phyloP scores from a whole-genome alignment of 768 basidiomycete genomes.

The Daedaleopsis sinensis region DNA sequence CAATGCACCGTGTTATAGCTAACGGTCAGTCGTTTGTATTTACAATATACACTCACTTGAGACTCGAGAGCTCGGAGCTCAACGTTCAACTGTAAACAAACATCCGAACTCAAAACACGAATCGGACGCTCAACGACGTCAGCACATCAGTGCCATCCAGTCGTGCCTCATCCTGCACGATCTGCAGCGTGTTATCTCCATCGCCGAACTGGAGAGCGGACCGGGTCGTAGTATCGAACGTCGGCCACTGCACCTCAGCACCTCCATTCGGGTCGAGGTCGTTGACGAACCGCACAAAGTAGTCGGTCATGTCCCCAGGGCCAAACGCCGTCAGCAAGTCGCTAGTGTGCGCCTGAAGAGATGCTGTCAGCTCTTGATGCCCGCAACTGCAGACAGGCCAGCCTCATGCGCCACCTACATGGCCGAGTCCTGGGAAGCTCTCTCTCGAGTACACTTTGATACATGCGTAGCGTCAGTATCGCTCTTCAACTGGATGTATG shows the following conservation, averaged over 20 bases:
- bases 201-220: background rate
- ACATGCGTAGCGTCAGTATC: background rate
- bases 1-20: too few species aligned
- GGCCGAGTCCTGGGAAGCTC: conserved; percentile 7
- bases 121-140: background rate
- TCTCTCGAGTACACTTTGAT: conserved; percentile 15
- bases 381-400: background rate
- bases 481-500: background rate
- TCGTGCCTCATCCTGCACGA: background rate
- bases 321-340: conserved; percentile 47
- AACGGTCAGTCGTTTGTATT: too few species aligned
- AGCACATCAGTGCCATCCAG: background rate
- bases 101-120: background rate
- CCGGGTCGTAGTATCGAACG: conserved; percentile 5
- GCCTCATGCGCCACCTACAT: conserved; percentile 1
- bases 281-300: conserved; percentile 47
- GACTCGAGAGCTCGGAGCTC: too few species aligned
- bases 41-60: too few species aligned
- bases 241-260: conserved; percentile 20
- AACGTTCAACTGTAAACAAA: too few species aligned
- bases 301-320: conserved; percentile 47
- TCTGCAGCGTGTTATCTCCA: background rate
- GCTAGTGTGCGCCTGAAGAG: conserved; percentile 42
- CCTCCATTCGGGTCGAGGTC: conserved; percentile 47
- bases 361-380: background rate